Percentiles rank a stretch among this genome's conserved stretches.
These are phyloP conservation scores for Pseudoturritis turrita DNA, from an alignment of 345 rosid genomes.

Conservation along the genomic window DNA sequence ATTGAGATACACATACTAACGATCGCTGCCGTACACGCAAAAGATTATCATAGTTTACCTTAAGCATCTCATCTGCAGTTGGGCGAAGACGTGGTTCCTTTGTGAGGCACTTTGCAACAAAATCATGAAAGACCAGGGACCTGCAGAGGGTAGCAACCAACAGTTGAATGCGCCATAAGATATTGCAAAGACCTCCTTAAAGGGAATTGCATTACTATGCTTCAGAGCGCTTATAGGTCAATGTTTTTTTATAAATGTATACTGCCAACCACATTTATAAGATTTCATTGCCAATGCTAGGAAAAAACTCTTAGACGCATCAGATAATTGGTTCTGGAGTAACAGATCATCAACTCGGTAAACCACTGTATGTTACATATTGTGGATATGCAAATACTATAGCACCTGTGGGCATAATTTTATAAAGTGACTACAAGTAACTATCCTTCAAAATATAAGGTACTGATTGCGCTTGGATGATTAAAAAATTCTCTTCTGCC, in stretches of 20 bases:
- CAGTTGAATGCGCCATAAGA: background rate
- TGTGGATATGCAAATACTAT: background rate
- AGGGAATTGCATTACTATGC: background rate
- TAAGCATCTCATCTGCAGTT: constrained; percentile 92
- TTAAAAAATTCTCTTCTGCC: background rate
- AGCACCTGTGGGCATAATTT: background rate
- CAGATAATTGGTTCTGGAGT: background rate
- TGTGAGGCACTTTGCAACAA: constrained; percentile 92
- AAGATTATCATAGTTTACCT: constrained; percentile 41
- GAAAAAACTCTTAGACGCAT: background rate
- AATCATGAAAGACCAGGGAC: constrained; percentile 99
- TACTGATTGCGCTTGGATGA: constrained; percentile 1
- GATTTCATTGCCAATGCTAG: background rate
- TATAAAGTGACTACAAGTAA: background rate
- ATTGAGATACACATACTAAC: constrained; percentile 4
- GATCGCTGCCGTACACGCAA: background rate
- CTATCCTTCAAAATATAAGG: background rate
- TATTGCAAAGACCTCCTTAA: background rate
- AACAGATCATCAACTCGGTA: background rate
- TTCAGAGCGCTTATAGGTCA: background rate
- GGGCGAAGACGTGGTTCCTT: constrained; percentile 96
- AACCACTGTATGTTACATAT: background rate
- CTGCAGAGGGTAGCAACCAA: constrained; percentile 39
- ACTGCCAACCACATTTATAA: background rate
- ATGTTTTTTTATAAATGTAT: background rate